phyloP scores from a whole-genome alignment of 108 stramenopile species.

The Fragilariopsis cylindrus region DNA sequence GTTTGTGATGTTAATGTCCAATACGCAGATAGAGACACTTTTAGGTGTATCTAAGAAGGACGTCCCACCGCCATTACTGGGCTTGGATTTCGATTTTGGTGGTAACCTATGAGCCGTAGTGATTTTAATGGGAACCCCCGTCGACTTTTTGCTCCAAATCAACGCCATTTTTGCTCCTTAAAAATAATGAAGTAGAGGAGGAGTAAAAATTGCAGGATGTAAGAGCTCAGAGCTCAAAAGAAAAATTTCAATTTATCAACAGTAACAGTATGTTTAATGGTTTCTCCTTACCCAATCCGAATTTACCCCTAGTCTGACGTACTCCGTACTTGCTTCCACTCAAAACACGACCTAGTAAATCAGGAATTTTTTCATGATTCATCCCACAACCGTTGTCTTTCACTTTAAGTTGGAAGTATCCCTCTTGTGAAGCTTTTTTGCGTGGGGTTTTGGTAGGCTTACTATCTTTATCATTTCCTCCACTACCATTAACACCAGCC shows the following conservation, averaged over 20 bases:
- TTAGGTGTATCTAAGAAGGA: conserved; percentile 18
- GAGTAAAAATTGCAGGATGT: too few relatives aligned
- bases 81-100: conserved; percentile 25
- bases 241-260: too few relatives aligned
- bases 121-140: conserved; percentile 88
- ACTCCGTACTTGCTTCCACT: conserved; percentile 95
- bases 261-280: not conserved
- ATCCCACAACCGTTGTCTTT: conserved; percentile 97
- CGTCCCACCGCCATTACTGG: conserved; percentile 5
- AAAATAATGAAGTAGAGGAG: not conserved
- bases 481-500: not conserved
- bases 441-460: conserved; percentile 15
- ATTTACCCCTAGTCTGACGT: conserved; percentile 95
- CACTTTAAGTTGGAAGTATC: conserved; percentile 86
- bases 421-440: conserved; percentile 46
- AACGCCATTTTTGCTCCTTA: conserved; percentile 93
- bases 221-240: too few relatives aligned
- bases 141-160: conserved; percentile 95
- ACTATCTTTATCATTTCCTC: not conserved
- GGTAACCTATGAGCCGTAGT: conserved; percentile 46
- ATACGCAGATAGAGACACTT: conserved; percentile 66
- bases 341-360: conserved; percentile 90
- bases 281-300: conserved; percentile 78
- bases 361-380: conserved; percentile 88
- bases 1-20: conserved; percentile 96